Conservation (phyloP, 1,139 yeast genomes). For the Debaryomyces udenii region DNA sequence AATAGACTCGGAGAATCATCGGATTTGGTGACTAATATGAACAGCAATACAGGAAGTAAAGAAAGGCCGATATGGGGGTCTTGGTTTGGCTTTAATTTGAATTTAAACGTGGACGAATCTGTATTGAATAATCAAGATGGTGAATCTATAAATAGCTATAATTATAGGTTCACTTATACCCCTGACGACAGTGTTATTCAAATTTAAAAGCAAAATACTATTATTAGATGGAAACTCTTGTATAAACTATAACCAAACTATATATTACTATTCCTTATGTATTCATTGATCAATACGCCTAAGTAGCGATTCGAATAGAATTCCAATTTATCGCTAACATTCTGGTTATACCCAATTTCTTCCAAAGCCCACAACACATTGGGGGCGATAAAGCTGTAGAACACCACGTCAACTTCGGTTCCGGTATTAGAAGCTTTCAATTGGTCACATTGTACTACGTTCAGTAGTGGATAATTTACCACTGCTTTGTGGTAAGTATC, state of each 20-base stretch:
- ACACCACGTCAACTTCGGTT: conserved; percentile 65
- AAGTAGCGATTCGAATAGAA: conserved; percentile 37
- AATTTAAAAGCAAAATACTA: conserved; percentile 21
- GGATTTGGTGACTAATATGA: conserved; percentile 33
- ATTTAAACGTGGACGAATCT: conserved; percentile 60
- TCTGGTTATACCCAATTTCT: conserved; percentile 27
- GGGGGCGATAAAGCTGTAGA: conserved; percentile 72
- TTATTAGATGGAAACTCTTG: neutral
- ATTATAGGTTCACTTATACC: conserved; percentile 65
- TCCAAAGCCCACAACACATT: conserved; percentile 63
- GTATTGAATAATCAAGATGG: conserved; percentile 44
- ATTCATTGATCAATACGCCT: conserved; percentile 37
- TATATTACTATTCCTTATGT: conserved; percentile 21
- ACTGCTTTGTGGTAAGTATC: conserved; percentile 79
- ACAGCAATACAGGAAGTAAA: conserved; percentile 16
- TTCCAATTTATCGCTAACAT: conserved; percentile 19
- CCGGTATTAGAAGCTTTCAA: conserved; percentile 23
- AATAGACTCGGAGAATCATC: conserved; percentile 65
- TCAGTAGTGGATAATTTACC: conserved; percentile 64
- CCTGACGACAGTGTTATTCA: conserved; percentile 59
- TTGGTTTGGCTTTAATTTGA: conserved; percentile 67
- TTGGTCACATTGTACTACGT: conserved; percentile 63
- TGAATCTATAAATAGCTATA: conserved; percentile 57
- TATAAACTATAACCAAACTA: conserved; percentile 12
- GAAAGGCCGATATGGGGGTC: conserved; percentile 59